Base-by-base conservation (phyloP, 352 stramenopile species). In the Phytophthora pistaciae region DNA sequence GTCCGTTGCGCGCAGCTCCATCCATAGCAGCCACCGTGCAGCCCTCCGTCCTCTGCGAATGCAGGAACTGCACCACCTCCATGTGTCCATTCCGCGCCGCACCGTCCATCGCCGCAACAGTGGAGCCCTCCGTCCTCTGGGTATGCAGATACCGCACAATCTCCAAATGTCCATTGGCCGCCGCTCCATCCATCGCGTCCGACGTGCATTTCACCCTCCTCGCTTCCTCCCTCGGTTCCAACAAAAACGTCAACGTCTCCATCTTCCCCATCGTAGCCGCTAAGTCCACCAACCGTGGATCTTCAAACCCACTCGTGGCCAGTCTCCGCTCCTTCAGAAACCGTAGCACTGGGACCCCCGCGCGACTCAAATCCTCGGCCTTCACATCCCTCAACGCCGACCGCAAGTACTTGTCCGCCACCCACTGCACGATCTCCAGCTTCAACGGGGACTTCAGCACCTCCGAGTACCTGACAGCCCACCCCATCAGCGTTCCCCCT, bases 51-150 rank as follows among this genome's bases (percentile, higher is more conserved):
- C 69, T 49, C 18, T 74, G 55, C 3, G 48, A 58, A 44, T 80
- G 62, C 29, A 84, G 60, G 48, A 80, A 85, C 25, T 66, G 62
- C 20, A 85, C 72, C 6, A 83, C 56, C 2, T 77, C 44, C n/a
- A 81, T 29, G 25, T 75, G 76, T 7, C 78, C 78, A 52, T 85
- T 75, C 44, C 27, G 52, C 16, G 78, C 78, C 1, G 78, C 72
- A 1, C 60, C 60, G 58, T 85, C 72, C 66, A 92, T 88, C 8
- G 83, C 83, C 3, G 68, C 59, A 6, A 62, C 49, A 3, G 78
- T 85, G 58, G 83, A 93, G 0, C 70, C 73, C 1, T 57, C 63
- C 0, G 50, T 72, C 11, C 64, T 57, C 5, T 60, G 33, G 1
- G 11, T 40, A 54, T 82, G 64, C 44, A 85, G 72, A 62, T 77